phyloP scores from a whole-genome alignment of 345 rosid genomes.

The Eutrema japonicum region DNA sequence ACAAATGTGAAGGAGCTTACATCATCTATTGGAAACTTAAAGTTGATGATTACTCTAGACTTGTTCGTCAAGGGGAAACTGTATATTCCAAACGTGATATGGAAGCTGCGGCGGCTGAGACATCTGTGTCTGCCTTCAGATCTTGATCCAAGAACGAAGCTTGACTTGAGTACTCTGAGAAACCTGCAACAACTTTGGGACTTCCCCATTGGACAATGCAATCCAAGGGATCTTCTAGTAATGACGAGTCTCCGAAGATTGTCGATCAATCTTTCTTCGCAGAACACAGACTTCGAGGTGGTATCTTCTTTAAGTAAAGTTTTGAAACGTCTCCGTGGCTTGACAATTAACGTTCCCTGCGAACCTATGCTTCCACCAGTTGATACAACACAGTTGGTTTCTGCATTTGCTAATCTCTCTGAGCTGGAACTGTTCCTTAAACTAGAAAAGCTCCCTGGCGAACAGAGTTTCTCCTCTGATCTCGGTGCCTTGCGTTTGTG shows the following conservation, averaged over 20 bases:
- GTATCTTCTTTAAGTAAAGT: slow-evolving; percentile 31
- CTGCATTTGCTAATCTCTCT: slow-evolving; percentile 28
- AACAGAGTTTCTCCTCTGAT: slow-evolving; percentile 42
- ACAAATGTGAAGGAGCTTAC: slow-evolving; percentile 37
- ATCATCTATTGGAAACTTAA: slow-evolving; percentile 30
- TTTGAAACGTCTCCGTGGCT: slow-evolving; percentile 29
- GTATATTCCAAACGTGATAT: slow-evolving; percentile 36
- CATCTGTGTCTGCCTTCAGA: slow-evolving; percentile 39
- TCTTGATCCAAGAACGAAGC: slow-evolving; percentile 24
- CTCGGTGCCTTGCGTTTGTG: slow-evolving; percentile 45
- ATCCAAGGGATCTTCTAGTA: slow-evolving; percentile 25
- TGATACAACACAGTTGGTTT: slow-evolving; percentile 23
- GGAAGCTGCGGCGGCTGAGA: slow-evolving; percentile 38
- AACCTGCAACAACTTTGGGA: slow-evolving; percentile 39
- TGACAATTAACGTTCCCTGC: slow-evolving; percentile 13
- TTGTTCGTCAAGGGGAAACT: slow-evolving; percentile 28
- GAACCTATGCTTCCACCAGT: slow-evolving; percentile 22
- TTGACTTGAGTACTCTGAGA: slow-evolving; percentile 36
- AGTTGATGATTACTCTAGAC: slow-evolving; percentile 37
- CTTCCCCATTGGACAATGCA: slow-evolving; percentile 32
- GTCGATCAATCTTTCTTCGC: slow-evolving; percentile 31
- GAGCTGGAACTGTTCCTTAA: slow-evolving; percentile 28
- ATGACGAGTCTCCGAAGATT: slow-evolving; percentile 30
- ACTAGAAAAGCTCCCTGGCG: slow-evolving; percentile 33
- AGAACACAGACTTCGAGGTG: slow-evolving; percentile 33